Evolutionary conservation across 2,329 filamentous ascomycete genomes (phyloP), one percentile per base, ranked within the genome.

Genomic region (Neopestalotiopsis clavispora): DNA sequence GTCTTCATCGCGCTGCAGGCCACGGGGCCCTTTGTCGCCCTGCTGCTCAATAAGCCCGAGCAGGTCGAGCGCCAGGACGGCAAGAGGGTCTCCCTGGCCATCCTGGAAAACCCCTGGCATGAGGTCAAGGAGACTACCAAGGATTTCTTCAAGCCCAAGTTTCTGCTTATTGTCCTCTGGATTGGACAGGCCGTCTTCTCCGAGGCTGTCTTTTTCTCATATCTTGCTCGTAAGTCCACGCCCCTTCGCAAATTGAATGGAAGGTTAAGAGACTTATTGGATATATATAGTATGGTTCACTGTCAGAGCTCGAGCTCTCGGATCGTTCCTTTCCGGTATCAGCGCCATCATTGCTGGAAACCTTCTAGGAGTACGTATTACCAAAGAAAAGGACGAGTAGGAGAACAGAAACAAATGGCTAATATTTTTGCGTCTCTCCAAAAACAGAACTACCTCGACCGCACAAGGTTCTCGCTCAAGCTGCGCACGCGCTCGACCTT

Each of bases 151-250:
- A 87, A 82, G 1, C 87, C 84, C 58, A 85, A 86, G 38, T 93
- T 92, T 69, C 78, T 94, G 1, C 81, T 93, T 0, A 83, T 93
- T 1, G 78, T 93, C 3, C 84, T 91, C 0, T 88, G 92, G 71
- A 93, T 94, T 52, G 89, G 89, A 1, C 90, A 93, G 72, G 89
- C 89, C 0, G 91, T 92, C 0, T 94, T 91, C 75, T 81, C 90
- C 0, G 91, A 94, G 76, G 89, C 92, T 0, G 90, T 94, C 0
- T 92, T 91, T 78, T 93, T 91, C 77, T 93, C 91, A 0, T 94
- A 91, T 69, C 81, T 91, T 7, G 83, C 84, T 9, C 71, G 83
- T 81, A 66, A 73, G 80, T 77, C 14, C 30, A 7, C 13, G 32
- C 4, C 1, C 4, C 23, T 4, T 17, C 3, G 4, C 30, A 12